These are phyloP conservation scores for Coemansia biformis DNA, from an alignment of 192 early-diverging fungal genomes.

Conservation along the genomic window DNA sequence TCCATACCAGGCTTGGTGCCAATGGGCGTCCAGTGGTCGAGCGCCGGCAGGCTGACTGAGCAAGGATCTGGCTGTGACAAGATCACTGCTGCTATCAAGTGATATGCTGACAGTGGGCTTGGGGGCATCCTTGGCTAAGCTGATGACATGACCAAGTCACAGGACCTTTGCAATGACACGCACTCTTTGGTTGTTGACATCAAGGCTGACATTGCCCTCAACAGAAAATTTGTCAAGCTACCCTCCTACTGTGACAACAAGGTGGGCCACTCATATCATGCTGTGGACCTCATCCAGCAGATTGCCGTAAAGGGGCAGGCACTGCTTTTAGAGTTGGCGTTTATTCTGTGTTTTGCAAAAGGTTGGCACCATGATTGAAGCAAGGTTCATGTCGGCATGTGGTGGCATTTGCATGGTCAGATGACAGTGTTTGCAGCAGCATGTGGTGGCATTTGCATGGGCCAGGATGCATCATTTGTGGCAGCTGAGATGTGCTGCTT, in stretches of 20 bases:
- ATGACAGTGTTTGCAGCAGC: too few species aligned
- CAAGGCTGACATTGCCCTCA: slow-evolving; percentile 91
- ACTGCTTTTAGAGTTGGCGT: too few species aligned
- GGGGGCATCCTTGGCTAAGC: slow-evolving; percentile 93
- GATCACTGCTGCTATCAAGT: slow-evolving; percentile 84
- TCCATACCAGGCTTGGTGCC: slow-evolving; percentile 1
- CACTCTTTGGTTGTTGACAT: slow-evolving; percentile 94
- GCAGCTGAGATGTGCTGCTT: too few species aligned
- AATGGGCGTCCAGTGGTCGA: slow-evolving; percentile 2
- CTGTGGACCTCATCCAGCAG: slow-evolving; percentile 80
- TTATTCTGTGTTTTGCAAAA: too few species aligned
- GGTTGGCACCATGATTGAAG: too few species aligned
- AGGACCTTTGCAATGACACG: slow-evolving; percentile 90
- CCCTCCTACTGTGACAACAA: slow-evolving; percentile 92
- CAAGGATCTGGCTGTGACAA: slow-evolving; percentile 87
- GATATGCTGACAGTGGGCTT: slow-evolving; percentile 68
- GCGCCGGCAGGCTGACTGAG: too few species aligned
- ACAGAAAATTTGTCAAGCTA: slow-evolving; percentile 93
- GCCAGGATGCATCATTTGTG: too few species aligned
- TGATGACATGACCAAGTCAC: slow-evolving; percentile 90
- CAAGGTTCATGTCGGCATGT: too few species aligned
- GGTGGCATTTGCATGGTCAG: too few species aligned
- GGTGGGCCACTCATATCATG: slow-evolving; percentile 87
- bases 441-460: too few species aligned
- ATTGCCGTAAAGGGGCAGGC: slow-evolving; percentile 56